Percentiles rank a stretch among this genome's conserved stretches.
Evolutionary conservation across 75 land plant species (phyloP).

Genomic region (Sequoia sempervirens): DNA sequence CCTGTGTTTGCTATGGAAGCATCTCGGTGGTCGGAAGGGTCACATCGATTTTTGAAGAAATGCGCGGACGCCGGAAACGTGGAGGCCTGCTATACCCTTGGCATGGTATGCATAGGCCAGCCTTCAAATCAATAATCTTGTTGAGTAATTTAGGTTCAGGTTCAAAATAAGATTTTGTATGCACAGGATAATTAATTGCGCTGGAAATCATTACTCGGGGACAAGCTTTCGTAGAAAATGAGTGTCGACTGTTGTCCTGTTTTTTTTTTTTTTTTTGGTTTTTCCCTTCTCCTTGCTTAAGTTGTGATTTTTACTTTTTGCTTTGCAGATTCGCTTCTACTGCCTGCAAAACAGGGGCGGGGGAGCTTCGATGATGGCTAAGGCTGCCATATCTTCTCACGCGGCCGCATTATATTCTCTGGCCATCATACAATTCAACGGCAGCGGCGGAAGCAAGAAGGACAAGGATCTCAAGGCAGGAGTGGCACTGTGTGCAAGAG

Average conservation of each 20-base stretch:
- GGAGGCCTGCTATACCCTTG: conserved; percentile 63
- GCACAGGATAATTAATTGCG: no score
- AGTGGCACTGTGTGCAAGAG: conserved; percentile 75
- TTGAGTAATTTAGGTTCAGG: neutral
- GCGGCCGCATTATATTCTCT: conserved; percentile 81
- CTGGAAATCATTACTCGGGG: neutral
- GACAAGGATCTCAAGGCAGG: conserved; percentile 90
- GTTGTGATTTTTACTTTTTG: neutral
- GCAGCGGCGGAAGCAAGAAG: conserved; percentile 83
- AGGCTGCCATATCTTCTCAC: conserved; percentile 75
- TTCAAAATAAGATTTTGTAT: neutral
- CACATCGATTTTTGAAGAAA: conserved; percentile 49
- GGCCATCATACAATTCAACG: conserved; percentile 87
- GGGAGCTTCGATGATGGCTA: conserved; percentile 77
- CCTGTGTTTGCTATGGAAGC: conserved; percentile 37
- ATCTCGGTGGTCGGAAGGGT: conserved; percentile 54
- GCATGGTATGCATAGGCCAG: conserved; percentile 42
- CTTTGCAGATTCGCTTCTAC: conserved; percentile 66
- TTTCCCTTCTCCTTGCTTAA: neutral
- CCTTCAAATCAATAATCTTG: neutral
- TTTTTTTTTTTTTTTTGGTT: neutral
- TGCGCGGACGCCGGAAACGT: conserved; percentile 57
- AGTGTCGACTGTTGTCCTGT: no score
- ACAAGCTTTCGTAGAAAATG: neutral
- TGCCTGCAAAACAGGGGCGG: conserved; percentile 43